A percentile compares a stretch with the other conserved stretches of the same genome.
Evolutionary conservation across 805 yeast species (phyloP).

Genomic region (Saccharomycopsis oosterbeekiorum): DNA sequence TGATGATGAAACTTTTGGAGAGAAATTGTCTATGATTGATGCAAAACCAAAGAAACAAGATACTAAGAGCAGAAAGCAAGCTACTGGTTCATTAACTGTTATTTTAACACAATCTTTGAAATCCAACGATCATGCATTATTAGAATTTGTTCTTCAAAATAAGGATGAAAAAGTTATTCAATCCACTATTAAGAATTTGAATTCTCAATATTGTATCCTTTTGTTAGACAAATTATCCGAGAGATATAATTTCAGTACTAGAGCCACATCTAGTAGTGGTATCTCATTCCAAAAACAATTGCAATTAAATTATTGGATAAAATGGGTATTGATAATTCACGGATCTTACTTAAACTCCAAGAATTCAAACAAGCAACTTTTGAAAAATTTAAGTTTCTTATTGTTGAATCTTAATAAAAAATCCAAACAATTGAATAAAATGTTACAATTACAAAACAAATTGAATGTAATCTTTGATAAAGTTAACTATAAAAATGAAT

Average conservation of each 20-base stretch:
- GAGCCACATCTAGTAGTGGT: conserved; percentile 29
- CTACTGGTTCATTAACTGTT: conserved; percentile 71
- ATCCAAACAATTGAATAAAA: conserved; percentile 56
- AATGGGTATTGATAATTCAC: conserved; percentile 74
- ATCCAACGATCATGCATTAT: conserved; percentile 74
- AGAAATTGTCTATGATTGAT: conserved; percentile 30
- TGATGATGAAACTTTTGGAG: conserved; percentile 43
- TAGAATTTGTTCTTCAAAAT: conserved; percentile 68
- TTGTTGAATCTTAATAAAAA: conserved; percentile 55
- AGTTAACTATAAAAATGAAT: conserved; percentile 40
- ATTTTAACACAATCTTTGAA: conserved; percentile 83
- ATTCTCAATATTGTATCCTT: conserved; percentile 42
- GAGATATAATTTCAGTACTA: conserved; percentile 23
- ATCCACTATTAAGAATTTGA: conserved; percentile 45
- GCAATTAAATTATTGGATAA: conserved; percentile 62
- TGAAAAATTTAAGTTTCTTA: conserved; percentile 39
- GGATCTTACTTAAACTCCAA: conserved; percentile 53
- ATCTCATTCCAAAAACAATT: conserved; percentile 33
- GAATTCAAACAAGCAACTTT: conserved; percentile 41
- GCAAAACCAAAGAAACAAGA: conserved; percentile 17
- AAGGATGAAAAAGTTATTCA: conserved; percentile 43
- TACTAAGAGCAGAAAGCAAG: conserved; percentile 30
- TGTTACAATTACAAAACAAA: conserved; percentile 76
- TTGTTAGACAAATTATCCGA: conserved; percentile 54
- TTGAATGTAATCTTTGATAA: conserved; percentile 54